Evolutionary conservation across 768 basidiomycete species (phyloP).

Genomic region (Boletus vinaceobasis): DNA sequence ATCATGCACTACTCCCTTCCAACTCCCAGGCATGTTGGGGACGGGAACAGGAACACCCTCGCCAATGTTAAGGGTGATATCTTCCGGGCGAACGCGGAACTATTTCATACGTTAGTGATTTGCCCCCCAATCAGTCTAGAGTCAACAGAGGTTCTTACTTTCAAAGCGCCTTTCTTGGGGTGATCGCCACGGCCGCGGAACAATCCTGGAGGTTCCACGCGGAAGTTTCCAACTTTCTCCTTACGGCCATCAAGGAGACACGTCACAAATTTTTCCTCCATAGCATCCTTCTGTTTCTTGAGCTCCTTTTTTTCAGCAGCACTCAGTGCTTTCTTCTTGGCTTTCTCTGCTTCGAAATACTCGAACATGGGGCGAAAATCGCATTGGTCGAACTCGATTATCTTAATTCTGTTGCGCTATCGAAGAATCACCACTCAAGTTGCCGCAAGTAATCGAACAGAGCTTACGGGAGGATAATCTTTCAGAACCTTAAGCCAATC

Average conservation of each 20-base stretch:
- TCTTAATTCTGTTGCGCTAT: constrained; percentile 70
- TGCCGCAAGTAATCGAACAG: constrained; percentile 3
- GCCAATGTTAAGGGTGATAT: constrained; percentile 95
- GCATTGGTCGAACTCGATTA: constrained; percentile 73
- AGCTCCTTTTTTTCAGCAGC: constrained; percentile 86
- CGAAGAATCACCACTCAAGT: constrained; percentile 6
- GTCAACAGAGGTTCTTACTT: constrained; percentile 48
- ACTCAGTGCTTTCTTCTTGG: constrained; percentile 85
- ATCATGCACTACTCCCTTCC: constrained; percentile 87
- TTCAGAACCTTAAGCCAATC: constrained; percentile 81
- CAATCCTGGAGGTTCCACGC: constrained; percentile 96
- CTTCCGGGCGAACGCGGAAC: constrained; percentile 89
- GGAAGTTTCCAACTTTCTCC: constrained; percentile 98
- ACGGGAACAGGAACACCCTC: constrained; percentile 66
- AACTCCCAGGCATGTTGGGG: constrained; percentile 90
- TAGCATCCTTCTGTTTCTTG: constrained; percentile 79
- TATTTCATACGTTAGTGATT: constrained; percentile 31
- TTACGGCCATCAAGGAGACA: constrained; percentile 94
- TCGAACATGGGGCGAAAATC: constrained; percentile 96
- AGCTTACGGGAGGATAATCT: constrained; percentile 77
- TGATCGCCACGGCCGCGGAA: constrained; percentile 98
- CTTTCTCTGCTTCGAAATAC: constrained; percentile 88
- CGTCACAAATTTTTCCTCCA: constrained; percentile 79
- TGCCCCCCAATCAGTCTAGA: background rate
- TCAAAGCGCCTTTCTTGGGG: constrained; percentile 93